Percentiles rank a stretch among this genome's conserved stretches.
Evolutionary conservation across 495 filamentous ascomycete genomes (phyloP).

Genomic region (Oleoguttula mirabilis): DNA sequence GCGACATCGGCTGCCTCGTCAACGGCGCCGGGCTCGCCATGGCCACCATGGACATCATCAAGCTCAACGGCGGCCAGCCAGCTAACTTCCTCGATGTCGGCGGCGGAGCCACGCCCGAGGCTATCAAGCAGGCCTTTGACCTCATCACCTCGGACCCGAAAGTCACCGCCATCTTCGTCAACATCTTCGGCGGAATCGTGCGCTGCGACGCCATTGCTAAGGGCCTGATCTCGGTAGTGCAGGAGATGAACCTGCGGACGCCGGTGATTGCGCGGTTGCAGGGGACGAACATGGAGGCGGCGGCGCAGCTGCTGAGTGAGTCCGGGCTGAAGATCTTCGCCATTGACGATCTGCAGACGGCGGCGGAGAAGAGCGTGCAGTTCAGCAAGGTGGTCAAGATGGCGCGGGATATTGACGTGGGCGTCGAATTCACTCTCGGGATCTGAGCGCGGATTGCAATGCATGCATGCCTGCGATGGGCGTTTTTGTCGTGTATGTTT

Average conservation of each 20-base stretch:
- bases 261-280: slow-evolving; percentile 94
- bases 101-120: slow-evolving; percentile 89
- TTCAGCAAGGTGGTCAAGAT: slow-evolving; percentile 98
- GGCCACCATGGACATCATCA: slow-evolving; percentile 99
- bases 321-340: slow-evolving; percentile 99
- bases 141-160: slow-evolving; percentile 97
- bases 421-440: slow-evolving; percentile 91
- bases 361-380: slow-evolving; percentile 96
- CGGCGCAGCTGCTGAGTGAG: slow-evolving; percentile 90
- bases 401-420: slow-evolving; percentile 96
- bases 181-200: slow-evolving; percentile 99
- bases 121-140: slow-evolving; percentile 94
- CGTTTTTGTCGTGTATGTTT: no score
- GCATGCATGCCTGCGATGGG: no score
- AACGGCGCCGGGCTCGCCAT: slow-evolving; percentile 98
- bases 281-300: slow-evolving; percentile 98
- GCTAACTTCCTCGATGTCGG: slow-evolving; percentile 99
- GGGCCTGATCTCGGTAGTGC: slow-evolving; percentile 85
- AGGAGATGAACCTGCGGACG: slow-evolving; percentile 86
- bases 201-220: slow-evolving; percentile 95
- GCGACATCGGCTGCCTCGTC: slow-evolving; percentile 97
- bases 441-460: slow-evolving; percentile 47
- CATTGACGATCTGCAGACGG: slow-evolving; percentile 93
- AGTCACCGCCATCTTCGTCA: slow-evolving; percentile 97
- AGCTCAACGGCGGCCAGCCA: slow-evolving; percentile 90